Conservation (phyloP, 345 rosid genomes). For the Brassica carinata region DNA sequence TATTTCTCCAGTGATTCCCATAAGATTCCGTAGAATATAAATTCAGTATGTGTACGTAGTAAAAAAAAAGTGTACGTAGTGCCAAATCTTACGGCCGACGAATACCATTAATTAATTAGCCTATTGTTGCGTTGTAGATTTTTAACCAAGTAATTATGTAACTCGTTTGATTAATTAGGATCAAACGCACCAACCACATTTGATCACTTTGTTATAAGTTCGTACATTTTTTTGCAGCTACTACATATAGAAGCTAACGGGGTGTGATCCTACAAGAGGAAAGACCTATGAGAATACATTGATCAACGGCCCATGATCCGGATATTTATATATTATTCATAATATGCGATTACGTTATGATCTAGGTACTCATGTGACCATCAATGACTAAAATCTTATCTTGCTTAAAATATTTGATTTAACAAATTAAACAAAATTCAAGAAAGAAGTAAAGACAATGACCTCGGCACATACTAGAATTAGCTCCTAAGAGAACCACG, state of each 20-base stretch:
- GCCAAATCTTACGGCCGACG: neutral
- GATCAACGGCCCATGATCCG: constrained; percentile 20
- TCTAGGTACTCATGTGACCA: constrained; percentile 22
- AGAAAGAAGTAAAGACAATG: neutral
- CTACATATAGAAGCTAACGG: neutral
- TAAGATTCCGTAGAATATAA: constrained; percentile 15
- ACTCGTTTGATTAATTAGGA: no score
- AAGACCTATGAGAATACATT: neutral
- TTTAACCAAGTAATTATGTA: no score
- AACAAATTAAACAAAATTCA: neutral
- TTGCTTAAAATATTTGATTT: neutral
- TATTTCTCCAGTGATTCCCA: constrained; percentile 15
- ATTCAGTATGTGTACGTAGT: neutral
- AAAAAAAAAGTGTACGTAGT: neutral
- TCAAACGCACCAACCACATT: no score
- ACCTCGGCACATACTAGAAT: constrained; percentile 2
- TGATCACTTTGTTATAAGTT: no score
- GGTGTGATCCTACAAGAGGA: neutral
- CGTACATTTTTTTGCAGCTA: no score
- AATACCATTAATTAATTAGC: no score
- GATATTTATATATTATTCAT: no score
- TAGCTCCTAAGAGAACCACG: constrained; percentile 42
- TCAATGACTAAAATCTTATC: neutral
- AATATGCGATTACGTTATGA: neutral
- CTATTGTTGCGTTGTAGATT: neutral